These are phyloP conservation scores for Podospora australis DNA, from an alignment of 495 filamentous ascomycete genomes.

Conservation along the genomic window DNA sequence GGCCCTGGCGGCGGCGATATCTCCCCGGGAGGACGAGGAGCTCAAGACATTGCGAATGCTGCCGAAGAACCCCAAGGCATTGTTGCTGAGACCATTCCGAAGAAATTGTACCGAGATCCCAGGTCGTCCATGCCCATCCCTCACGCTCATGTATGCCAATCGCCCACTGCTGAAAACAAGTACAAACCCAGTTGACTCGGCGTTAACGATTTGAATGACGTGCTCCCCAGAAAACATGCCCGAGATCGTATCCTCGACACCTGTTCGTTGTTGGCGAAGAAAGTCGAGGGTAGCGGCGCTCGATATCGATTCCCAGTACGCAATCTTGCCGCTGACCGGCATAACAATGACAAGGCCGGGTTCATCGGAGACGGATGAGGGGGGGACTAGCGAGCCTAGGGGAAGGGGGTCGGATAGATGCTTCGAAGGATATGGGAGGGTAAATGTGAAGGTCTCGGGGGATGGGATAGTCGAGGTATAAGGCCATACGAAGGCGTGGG, in stretches of 20 bases:
- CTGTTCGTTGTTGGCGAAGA: slow-evolving; percentile 66
- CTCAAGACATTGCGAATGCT: slow-evolving; percentile 67
- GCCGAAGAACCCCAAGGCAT: slow-evolving; percentile 59
- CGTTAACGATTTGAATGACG: slow-evolving; percentile 68
- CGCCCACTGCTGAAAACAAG: slow-evolving; percentile 77
- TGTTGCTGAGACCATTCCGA: slow-evolving; percentile 47
- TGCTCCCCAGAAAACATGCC: slow-evolving; percentile 72
- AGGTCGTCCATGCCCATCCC: slow-evolving; percentile 80
- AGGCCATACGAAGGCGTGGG: slow-evolving; percentile 81
- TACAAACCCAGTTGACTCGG: slow-evolving; percentile 77
- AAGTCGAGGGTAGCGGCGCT: slow-evolving; percentile 70
- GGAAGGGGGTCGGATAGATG: slow-evolving; percentile 60
- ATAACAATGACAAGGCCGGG: slow-evolving; percentile 81
- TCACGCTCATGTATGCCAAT: slow-evolving; percentile 73
- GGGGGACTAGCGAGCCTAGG: slow-evolving; percentile 69
- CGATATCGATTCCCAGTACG: slow-evolving; percentile 92
- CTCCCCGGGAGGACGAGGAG: slow-evolving; percentile 57
- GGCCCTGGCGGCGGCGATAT: slow-evolving; percentile 69
- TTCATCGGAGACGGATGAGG: slow-evolving; percentile 63
- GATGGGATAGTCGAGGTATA: slow-evolving; percentile 61
- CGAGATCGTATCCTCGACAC: slow-evolving; percentile 64
- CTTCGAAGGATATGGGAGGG: slow-evolving; percentile 65
- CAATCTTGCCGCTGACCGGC: slow-evolving; percentile 73
- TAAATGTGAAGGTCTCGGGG: slow-evolving; percentile 66
- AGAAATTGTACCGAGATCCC: slow-evolving; percentile 69